Conservation (phyloP, 2,329 filamentous ascomycete genomes). For the Colletotrichum sp. region DNA sequence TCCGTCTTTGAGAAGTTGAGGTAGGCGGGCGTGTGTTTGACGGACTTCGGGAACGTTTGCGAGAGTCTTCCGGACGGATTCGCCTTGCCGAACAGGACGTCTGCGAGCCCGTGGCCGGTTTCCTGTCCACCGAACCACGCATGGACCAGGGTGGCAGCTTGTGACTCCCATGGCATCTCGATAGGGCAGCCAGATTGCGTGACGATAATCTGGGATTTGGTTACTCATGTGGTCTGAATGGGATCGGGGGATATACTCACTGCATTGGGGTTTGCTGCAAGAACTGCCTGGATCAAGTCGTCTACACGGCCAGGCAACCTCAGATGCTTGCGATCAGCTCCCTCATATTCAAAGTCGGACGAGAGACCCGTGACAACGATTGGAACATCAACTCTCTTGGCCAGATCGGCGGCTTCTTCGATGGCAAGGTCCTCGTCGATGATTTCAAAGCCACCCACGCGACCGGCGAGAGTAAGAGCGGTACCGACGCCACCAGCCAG, state of each 20-base stretch:
- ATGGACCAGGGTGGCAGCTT: slow-evolving; percentile 67
- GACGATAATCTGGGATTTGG: slow-evolving; percentile 56
- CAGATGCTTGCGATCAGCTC: slow-evolving; percentile 78
- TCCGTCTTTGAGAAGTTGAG: slow-evolving; percentile 77
- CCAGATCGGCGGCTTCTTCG: slow-evolving; percentile 68
- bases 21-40: slow-evolving; percentile 77
- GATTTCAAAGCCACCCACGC: slow-evolving; percentile 64
- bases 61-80: slow-evolving; percentile 80
- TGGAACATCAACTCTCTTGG: slow-evolving; percentile 74
- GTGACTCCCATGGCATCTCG: slow-evolving; percentile 70
- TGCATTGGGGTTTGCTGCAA: slow-evolving; percentile 70
- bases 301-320: slow-evolving; percentile 77
- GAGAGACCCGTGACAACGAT: slow-evolving; percentile 80
- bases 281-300: slow-evolving; percentile 69
- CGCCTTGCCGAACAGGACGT: slow-evolving; percentile 75
- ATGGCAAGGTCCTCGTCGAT: slow-evolving; percentile 65
- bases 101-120: slow-evolving; percentile 80
- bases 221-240: accelerated
- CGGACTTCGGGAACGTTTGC: slow-evolving; percentile 70
- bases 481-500: slow-evolving; percentile 25
- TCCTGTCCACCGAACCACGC: slow-evolving; percentile 92
- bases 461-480: slow-evolving; percentile 29
- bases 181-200: slow-evolving; percentile 81
- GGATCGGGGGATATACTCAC: slow-evolving; percentile 33
- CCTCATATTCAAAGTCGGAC: slow-evolving; percentile 82